Base-by-base conservation (phyloP, 2,329 filamentous ascomycete species). In the Coleophoma crateriformis region DNA sequence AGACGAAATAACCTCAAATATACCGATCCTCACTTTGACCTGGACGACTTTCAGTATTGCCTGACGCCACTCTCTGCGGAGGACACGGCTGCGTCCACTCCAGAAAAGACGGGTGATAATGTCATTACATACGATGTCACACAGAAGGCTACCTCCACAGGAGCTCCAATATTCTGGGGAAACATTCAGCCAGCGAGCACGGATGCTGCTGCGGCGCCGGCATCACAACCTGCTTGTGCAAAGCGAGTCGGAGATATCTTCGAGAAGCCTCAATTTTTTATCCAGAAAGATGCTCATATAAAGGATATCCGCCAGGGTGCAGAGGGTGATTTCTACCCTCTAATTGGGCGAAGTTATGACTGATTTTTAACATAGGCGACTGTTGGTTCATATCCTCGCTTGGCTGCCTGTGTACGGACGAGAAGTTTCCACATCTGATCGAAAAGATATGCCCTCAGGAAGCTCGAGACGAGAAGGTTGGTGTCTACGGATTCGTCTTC, bases 401-500 rank as follows among this genome's bases (percentile, higher is more conserved):
- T 39, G 88, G 85, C 53, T 89, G 87, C 0, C 75, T 95, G 53
- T 84, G 53, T 46, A 67, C 70, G 49, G 69, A 77, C 59, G 68
- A 68, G 57, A 42, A 44, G 7, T 51, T 51, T n/a, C 51, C 56
- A 8, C 72, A 72, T 0, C 59, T 71, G n/a, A 68, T 77, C 42
- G 74, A 77, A 64, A 74, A 77, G 59, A 66, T 78, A 42, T 62
- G 59, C 15, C 49, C 50, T 1, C 5, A 48, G 17, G 51, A 49
- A 2, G 55, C 58, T 14, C 48, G 60, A 14, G 57, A 61, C 50
- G 58, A 78, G 68, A 72, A 78, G 50, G 82, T 92, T 46, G 89
- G 90, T 13, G 90, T 95, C 2, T 95, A 95, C 60, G 89, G 89
- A 1, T 95, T 95, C 59, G 88, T 95, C 40, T 95, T 95, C 64